A percentile compares a stretch with the other conserved stretches of the same genome.
Conservation (phyloP, 1,139 yeast genomes). For the Geotrichum klebahnii region DNA sequence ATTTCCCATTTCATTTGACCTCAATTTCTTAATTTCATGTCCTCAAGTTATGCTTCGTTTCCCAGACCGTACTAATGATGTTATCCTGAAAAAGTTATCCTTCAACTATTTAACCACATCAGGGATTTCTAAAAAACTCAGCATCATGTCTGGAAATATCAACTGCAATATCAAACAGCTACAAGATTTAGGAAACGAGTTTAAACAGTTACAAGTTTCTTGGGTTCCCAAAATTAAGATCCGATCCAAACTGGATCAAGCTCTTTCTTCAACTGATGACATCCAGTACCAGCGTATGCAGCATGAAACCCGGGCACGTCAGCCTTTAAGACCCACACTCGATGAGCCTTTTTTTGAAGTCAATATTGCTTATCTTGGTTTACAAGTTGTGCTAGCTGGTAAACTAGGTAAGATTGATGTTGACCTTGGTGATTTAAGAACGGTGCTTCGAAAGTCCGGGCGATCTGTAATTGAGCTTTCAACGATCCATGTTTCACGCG, state of each 20-base stretch:
- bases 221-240: not conserved
- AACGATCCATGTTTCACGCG: constrained; percentile 19
- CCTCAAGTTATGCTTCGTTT: constrained; percentile 8
- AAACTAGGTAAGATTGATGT: constrained; percentile 27
- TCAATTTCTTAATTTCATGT: constrained; percentile 7
- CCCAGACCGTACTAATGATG: constrained; percentile 1
- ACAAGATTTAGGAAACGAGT: constrained; percentile 1
- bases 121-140: constrained; percentile 2
- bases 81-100: constrained; percentile 10
- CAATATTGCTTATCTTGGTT: constrained; percentile 6
- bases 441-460: constrained; percentile 9
- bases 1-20: constrained; percentile 28
- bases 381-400: constrained; percentile 18
- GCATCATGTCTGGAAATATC: constrained; percentile 11
- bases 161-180: constrained; percentile 6
- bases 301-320: not conserved
- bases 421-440: constrained; percentile 35
- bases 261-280: not conserved
- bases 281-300: not conserved
- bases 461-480: constrained; percentile 4
- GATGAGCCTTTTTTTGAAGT: constrained; percentile 10
- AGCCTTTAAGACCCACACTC: not conserved
- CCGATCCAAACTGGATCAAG: not conserved
- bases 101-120: constrained; percentile 5
- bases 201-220: not conserved